These are phyloP conservation scores for Pestalotiopsis fici DNA, from an alignment of 2,329 filamentous ascomycete species.

Conservation along the genomic window DNA sequence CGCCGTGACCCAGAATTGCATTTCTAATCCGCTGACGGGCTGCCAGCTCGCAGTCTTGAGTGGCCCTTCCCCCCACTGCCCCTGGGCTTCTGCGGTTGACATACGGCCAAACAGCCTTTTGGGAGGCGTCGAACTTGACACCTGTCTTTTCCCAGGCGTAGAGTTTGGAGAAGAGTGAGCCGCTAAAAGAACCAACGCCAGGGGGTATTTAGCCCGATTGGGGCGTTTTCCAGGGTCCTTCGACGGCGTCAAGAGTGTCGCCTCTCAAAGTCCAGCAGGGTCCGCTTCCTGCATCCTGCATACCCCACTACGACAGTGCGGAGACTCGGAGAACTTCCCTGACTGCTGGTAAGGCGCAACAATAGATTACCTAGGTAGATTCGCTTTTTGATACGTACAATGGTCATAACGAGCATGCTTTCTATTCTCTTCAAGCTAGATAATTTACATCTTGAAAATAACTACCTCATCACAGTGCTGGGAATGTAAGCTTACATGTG, in stretches of 20 bases:
- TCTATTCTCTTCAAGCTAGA: too few relatives aligned
- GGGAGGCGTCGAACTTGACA: constrained; percentile 6
- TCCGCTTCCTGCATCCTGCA: not conserved
- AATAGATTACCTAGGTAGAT: not conserved
- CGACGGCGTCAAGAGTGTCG: not conserved
- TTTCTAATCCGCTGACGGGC: constrained; percentile 5
- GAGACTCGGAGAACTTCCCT: not conserved
- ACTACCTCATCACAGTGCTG: too few relatives aligned
- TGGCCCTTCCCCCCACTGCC: not conserved
- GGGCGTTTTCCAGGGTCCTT: constrained; percentile 5
- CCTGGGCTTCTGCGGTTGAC: not conserved
- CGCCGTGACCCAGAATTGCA: not conserved
- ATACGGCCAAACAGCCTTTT: not conserved
- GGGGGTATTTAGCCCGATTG: constrained; percentile 6
- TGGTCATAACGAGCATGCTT: too few relatives aligned
- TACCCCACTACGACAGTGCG: constrained; percentile 1
- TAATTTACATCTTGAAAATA: too few relatives aligned
- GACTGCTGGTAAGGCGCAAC: not conserved
- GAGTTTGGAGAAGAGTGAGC: constrained; percentile 3
- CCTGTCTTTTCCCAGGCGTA: constrained; percentile 10
- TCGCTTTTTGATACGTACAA: too few relatives aligned
- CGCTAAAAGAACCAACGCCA: not conserved
- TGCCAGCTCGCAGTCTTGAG: not conserved
- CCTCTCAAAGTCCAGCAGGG: not conserved
- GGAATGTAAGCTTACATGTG: too few relatives aligned